These are phyloP conservation scores for Fusarium sp. DNA, from an alignment of 2,329 filamentous ascomycete genomes.

Conservation along the genomic window DNA sequence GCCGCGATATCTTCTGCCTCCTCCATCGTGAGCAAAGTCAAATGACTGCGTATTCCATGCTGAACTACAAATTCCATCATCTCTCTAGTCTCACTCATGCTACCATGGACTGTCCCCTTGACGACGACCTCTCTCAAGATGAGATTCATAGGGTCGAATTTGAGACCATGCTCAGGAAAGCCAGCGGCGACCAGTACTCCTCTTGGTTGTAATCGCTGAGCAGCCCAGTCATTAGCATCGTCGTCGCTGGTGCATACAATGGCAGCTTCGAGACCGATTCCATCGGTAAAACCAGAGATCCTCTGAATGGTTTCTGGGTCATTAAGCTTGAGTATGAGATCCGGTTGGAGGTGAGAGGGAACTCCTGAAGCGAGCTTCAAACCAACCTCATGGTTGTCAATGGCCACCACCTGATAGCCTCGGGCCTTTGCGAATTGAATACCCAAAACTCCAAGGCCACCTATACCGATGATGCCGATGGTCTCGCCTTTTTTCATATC, in stretches of 20 bases:
- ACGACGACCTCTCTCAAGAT: constrained; percentile 25
- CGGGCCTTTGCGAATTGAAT: constrained; percentile 46
- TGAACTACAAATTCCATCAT: constrained; percentile 27
- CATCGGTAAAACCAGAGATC: constrained; percentile 31
- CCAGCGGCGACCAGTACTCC: constrained; percentile 27
- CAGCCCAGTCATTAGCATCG: constrained; percentile 33
- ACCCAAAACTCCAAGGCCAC: constrained; percentile 44
- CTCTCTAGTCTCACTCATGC: constrained; percentile 24
- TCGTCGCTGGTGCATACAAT: constrained; percentile 30
- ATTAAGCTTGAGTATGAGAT: constrained; percentile 24
- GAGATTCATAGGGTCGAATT: constrained; percentile 36
- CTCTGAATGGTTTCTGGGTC: constrained; percentile 13
- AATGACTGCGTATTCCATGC: constrained; percentile 22
- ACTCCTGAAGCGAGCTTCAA: constrained; percentile 33
- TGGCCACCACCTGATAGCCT: constrained; percentile 44
- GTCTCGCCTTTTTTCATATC: constrained; percentile 7
- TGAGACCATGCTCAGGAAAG: constrained; percentile 30
- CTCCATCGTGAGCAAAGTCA: constrained; percentile 26
- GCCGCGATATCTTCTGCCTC: constrained; percentile 25
- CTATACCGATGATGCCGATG: constrained; percentile 38
- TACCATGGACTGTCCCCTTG: constrained; percentile 30
- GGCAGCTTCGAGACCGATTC: constrained; percentile 23
- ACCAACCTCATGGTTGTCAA: constrained; percentile 40
- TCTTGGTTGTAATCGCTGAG: constrained; percentile 26
- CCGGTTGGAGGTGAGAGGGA: constrained; percentile 28